Evolutionary conservation across 768 basidiomycete genomes (phyloP), one percentile per base, ranked within the genome.

Genomic region (Symmetrospora coprosmae): DNA sequence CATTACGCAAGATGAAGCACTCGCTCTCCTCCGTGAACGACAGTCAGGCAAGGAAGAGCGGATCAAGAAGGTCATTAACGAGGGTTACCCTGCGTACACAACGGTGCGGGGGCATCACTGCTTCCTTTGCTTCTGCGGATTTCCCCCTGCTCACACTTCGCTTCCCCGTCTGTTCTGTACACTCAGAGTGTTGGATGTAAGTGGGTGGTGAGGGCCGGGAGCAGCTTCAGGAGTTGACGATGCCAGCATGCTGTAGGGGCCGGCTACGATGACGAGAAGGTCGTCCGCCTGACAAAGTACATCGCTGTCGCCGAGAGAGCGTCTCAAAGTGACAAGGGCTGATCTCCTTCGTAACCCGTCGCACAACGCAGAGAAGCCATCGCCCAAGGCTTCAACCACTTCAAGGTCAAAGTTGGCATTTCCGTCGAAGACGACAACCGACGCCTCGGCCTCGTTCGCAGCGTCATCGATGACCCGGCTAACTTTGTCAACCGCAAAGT

Each of bases 361-460:
- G n/a, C n/a, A 9, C 37, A 38, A 9, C 11, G 25, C 43, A 46
- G 82, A 68, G 87, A 90, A 70, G 86, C 89, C 31, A 77, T 97
- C 50, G 73, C 78, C 23, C 80, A 79, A 41, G 91, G 91, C 21
- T 97, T 97, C 80, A 92, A 87, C 75, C 90, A 94, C 75, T 97
- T 97, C 81, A 96, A 96, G 70, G 73, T 67, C 47, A 97, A 96
- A 76, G 92, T 97, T 65, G 92, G 92, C 52, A 83, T 85, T 25
- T 78, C 86, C 73, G 76, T 80, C 59, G 79, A 81, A 37, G 81
- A 83, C 71, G 92, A 94, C 73, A 76, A 90, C 50, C 83, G 88
- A 49, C 82, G 91, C 53, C 87, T 88, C 21, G 80, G 79, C 67
- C 78, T 96, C 68, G 91, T 97, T 66, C 82, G 92, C 59, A 87